phyloP scores from a whole-genome alignment of 1,284 basidiomycete species.

The Chondrostereum purpureum region DNA sequence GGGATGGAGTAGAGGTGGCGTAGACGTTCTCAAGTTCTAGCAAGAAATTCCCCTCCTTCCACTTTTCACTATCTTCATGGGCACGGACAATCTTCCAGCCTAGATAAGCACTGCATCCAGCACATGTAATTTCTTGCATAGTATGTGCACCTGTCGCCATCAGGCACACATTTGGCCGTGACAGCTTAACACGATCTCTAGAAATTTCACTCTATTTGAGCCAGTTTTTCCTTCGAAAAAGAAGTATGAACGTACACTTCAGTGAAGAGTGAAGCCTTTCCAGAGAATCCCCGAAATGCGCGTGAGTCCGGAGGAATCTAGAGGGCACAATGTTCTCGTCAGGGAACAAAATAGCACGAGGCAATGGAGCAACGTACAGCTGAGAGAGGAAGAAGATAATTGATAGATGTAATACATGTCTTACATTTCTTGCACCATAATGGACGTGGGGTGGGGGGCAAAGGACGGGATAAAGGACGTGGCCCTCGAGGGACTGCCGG shows the following conservation, averaged over 20 bases:
- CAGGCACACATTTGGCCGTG: conserved; percentile 38
- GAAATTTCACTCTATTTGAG: conserved; percentile 1
- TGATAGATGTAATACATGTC: conserved; percentile 36
- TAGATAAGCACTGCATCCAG: conserved; percentile 41
- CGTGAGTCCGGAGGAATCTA: conserved; percentile 38
- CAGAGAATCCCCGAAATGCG: conserved; percentile 40
- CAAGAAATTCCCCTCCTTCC: conserved; percentile 55
- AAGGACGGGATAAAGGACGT: conserved; percentile 25
- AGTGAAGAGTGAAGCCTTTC: conserved; percentile 43
- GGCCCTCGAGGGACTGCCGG: conserved; percentile 23
- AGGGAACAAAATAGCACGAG: too few species aligned
- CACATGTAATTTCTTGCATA: conserved; percentile 48
- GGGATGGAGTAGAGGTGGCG: conserved; percentile 4
- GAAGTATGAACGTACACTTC: conserved; percentile 33
- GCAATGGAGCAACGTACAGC: conserved; percentile 29
- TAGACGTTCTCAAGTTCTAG: conserved; percentile 45
- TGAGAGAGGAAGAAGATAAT: conserved; percentile 33
- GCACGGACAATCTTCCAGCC: conserved; percentile 61
- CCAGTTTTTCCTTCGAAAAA: neutral
- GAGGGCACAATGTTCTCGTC: conserved; percentile 5
- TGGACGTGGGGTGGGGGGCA: conserved; percentile 34
- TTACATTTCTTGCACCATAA: conserved; percentile 38
- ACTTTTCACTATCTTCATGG: conserved; percentile 48
- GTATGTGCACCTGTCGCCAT: conserved; percentile 62
- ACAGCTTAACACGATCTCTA: conserved; percentile 36